Conservation (phyloP, 208 protist genomes). For the Trypanosoma grayi region DNA sequence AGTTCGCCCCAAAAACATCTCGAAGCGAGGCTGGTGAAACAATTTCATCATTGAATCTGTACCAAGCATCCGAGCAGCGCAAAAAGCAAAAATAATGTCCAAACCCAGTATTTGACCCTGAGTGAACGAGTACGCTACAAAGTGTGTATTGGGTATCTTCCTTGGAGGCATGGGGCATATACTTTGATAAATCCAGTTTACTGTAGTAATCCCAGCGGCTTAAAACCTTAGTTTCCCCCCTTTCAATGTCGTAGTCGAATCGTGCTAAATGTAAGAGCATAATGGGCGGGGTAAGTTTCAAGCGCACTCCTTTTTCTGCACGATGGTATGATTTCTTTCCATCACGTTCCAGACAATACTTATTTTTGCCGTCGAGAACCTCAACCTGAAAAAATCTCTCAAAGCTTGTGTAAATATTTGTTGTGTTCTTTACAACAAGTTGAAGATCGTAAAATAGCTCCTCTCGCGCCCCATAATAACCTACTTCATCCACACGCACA, state of each 20-base stretch:
- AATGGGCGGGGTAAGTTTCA: conserved; percentile 82
- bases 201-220: conserved; percentile 85
- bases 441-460: conserved; percentile 92
- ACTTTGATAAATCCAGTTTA: conserved; percentile 75
- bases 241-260: conserved; percentile 88
- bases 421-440: conserved; percentile 87
- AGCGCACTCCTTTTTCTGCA: conserved; percentile 82
- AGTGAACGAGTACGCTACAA: conserved; percentile 87
- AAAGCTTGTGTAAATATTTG: conserved; percentile 85
- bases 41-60: conserved; percentile 90
- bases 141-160: conserved; percentile 82
- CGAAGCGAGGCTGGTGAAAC: conserved; percentile 76
- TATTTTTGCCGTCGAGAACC: conserved; percentile 92
- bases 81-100: conserved; percentile 91
- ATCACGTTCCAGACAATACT: conserved; percentile 85
- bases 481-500: conserved; percentile 80
- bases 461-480: conserved; percentile 72
- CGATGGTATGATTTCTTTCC: conserved; percentile 77
- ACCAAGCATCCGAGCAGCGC: conserved; percentile 69
- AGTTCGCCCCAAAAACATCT: conserved; percentile 87
- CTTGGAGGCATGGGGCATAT: conserved; percentile 65
- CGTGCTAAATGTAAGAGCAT: conserved; percentile 89
- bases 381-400: conserved; percentile 88
- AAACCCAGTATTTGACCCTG: conserved; percentile 83
- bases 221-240: conserved; percentile 85